phyloP scores from a whole-genome alignment of 345 rosid genomes.

The Excoecaria cochinchinensis region DNA sequence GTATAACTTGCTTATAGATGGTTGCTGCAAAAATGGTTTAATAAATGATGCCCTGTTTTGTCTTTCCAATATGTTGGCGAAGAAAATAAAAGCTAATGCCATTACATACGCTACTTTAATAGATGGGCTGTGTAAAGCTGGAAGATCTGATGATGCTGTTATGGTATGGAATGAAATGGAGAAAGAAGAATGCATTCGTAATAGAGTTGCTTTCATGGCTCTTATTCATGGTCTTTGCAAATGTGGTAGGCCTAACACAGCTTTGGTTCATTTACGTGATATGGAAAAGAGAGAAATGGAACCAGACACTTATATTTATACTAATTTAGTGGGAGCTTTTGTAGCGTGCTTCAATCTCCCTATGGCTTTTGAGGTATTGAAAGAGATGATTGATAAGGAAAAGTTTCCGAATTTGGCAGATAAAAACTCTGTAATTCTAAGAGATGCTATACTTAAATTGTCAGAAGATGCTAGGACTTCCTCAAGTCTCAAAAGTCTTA shows the following conservation, averaged over 20 bases:
- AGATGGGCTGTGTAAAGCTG: slow-evolving; percentile 61
- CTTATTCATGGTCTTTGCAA: slow-evolving; percentile 78
- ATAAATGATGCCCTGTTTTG: slow-evolving; percentile 54
- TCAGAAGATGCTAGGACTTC: slow-evolving; percentile 53
- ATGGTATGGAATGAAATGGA: slow-evolving; percentile 69
- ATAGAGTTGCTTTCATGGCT: slow-evolving; percentile 60
- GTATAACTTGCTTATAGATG: slow-evolving; percentile 74
- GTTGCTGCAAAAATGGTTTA: slow-evolving; percentile 71
- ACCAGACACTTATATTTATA: slow-evolving; percentile 62
- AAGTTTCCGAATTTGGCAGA: slow-evolving; percentile 46
- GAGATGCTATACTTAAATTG: slow-evolving; percentile 52
- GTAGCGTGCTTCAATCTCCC: slow-evolving; percentile 42
- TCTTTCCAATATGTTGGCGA: slow-evolving; percentile 51
- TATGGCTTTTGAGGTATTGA: slow-evolving; percentile 53
- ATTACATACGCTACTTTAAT: slow-evolving; percentile 69
- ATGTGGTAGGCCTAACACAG: slow-evolving; percentile 58
- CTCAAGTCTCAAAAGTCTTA: slow-evolving; percentile 42
- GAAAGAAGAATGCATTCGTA: slow-evolving; percentile 49
- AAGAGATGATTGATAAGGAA: slow-evolving; percentile 58
- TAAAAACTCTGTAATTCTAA: slow-evolving; percentile 42
- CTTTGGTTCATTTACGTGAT: slow-evolving; percentile 51
- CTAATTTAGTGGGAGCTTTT: slow-evolving; percentile 48
- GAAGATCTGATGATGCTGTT: slow-evolving; percentile 76
- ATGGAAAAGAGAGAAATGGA: slow-evolving; percentile 65
- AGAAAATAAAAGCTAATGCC: slow-evolving; percentile 64